Percentiles rank a stretch among this genome's conserved stretches.
phyloP scores from a whole-genome alignment of 352 stramenopile species.

The Blastocystis sp. region DNA sequence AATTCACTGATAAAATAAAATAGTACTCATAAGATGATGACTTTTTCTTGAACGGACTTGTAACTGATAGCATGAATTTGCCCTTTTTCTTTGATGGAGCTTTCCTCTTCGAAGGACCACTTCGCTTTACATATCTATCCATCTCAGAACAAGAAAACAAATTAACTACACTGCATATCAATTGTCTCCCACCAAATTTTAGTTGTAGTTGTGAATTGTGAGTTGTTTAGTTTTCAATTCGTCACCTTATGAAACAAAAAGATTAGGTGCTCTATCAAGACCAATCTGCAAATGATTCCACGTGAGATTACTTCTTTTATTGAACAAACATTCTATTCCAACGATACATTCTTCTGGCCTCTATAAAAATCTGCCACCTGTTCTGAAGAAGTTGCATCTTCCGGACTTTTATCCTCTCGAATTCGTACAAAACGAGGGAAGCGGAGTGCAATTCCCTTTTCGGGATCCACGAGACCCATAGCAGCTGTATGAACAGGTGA shows the following conservation, averaged over 20 bases:
- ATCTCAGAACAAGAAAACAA: too few relatives aligned
- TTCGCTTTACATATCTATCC: not conserved
- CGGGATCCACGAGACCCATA: conserved; percentile 74
- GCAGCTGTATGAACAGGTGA: conserved; percentile 93
- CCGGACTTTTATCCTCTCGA: conserved; percentile 91
- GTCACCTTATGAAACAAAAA: too few relatives aligned
- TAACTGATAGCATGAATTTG: not conserved
- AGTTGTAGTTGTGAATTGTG: too few relatives aligned
- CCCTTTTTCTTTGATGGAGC: not conserved
- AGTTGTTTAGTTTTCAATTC: too few relatives aligned
- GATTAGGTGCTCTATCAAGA: too few relatives aligned
- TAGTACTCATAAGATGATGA: not conserved
- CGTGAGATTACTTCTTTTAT: too few relatives aligned
- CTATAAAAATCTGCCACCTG: conserved; percentile 87
- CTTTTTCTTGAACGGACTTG: not conserved
- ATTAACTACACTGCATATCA: too few relatives aligned
- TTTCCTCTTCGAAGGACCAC: not conserved
- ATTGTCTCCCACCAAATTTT: too few relatives aligned
- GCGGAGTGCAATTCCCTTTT: conserved; percentile 87
- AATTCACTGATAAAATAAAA: not conserved
- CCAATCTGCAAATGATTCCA: too few relatives aligned
- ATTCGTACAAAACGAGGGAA: conserved; percentile 96
- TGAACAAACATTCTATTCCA: conserved; percentile 21
- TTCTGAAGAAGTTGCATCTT: conserved; percentile 86
- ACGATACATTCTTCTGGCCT: conserved; percentile 71